Base-by-base conservation (phyloP, 2,329 filamentous ascomycete genomes). In the Scedosporium boydii region DNA sequence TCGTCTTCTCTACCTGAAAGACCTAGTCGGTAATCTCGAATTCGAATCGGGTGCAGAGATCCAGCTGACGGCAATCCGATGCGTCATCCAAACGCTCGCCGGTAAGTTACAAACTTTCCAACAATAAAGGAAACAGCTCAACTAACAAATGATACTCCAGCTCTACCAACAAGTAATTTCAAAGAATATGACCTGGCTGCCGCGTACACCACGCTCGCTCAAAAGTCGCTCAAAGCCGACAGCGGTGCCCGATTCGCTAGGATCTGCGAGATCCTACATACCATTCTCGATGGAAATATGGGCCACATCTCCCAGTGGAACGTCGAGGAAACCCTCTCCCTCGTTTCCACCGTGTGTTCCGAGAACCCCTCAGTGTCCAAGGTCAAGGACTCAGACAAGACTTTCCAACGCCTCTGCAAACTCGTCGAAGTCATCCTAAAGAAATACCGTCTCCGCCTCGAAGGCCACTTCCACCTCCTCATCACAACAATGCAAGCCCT, bases 391-490 rank as follows among this genome's bases (percentile, higher is more conserved):
- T 72, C 74, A 0, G 69, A 74, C 6, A 71, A 74, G 5, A 71
- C 76, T 0, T 85, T 78, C 68, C 69, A 75, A 1, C 74, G 74
- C 68, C 72, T 83, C 16, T 86, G 80, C 73, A 78, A 77, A 61
- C 74, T 88, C 7, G 73, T 84, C 21, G 82, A 84, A 62, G 73
- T 77, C 23, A 73, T 87, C 44, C 80, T 88, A 69, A 80, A 80
- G 68, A 82, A 83, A 58, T 83, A 87, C 70, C 77, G 85, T 4
- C 76, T 84, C 53, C 83, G 85, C 9, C 75, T 88, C 1, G 81
- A 86, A 67, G 84, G 84, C 1, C 85, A 85, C 65, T 84, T 85
- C 67, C 85, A 86, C 68, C 73, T 87, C 55, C 75, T 87, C 4
- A 72, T 86, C 57, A 72, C 78, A 42, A 73, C 78, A 2, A 73